Evolutionary conservation across 2,329 filamentous ascomycete genomes (phyloP), one percentile per base, ranked within the genome.

Genomic region (Dryadomyces sulphureus): DNA sequence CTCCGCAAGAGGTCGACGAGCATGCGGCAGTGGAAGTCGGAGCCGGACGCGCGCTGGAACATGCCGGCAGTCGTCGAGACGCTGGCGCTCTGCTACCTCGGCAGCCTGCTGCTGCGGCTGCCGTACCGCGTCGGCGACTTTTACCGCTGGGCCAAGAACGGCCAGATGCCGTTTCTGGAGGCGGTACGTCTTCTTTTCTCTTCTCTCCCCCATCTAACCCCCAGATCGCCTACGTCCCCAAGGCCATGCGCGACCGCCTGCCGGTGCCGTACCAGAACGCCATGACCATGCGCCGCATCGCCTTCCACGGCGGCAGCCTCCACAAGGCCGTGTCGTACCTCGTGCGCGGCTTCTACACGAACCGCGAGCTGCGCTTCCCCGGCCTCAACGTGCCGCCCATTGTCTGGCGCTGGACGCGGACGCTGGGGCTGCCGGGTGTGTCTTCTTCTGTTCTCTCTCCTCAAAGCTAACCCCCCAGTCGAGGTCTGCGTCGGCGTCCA

Each of bases 11-110:
- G 54, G 21, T 61, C 56, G 25, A 57, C 56, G 20, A 53, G 53
- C 38, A 62, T 56, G 24, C 62, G 59, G 65, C 59, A 65, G 56
- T 65, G 75, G 71, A 55, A 53, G 12, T 56, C 67, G 14, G 63
- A 68, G 47, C 56, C 63, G 22, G 66, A 67, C 6, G 61, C 66
- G 53, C 59, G 66, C 39, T 73, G 76, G 66, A 66, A 69, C 41
- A 55, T 76, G 54, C 88, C 89, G 1, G 77, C 67, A 44, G 65
- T 93, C 32, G 65, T 84, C 38, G 89, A 94, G 53, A 82, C 81
- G 0, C 62, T 96, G 45, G 79, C 71, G 1, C 60, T 94, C 11
- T 88, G 84, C 57, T 95, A 95, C 63, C 62, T 95, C 30, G 89
- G 78, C 1, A 78, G 78, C 34, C 56, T 92, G 40, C 66, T 94